Percentiles rank a stretch among this genome's conserved stretches.
Evolutionary conservation across 208 protist genomes (phyloP).

Genomic region (Trypanosoma avium): DNA sequence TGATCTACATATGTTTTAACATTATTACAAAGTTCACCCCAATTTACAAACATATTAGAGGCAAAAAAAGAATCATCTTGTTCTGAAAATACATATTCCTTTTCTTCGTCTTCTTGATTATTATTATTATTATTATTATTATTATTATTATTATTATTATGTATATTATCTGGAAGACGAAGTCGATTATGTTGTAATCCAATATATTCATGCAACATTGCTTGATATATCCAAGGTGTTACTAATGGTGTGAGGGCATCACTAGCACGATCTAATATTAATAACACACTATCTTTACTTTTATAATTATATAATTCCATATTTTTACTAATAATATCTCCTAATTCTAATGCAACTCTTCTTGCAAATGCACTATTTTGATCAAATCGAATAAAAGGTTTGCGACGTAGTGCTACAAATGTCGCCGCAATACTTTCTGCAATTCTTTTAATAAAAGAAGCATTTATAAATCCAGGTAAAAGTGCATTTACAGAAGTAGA

Average conservation of each 20-base stretch:
- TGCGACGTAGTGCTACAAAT: conserved; percentile 73
- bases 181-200: conserved; percentile 94
- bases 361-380: conserved; percentile 58
- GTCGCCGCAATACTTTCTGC: conserved; percentile 75
- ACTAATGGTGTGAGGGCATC: conserved; percentile 97
- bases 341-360: conserved; percentile 74
- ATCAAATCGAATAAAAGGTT: conserved; percentile 74
- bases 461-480: conserved; percentile 31
- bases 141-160: too few relatives aligned
- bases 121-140: too few relatives aligned
- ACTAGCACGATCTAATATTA: conserved; percentile 82
- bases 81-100: conserved; percentile 84
- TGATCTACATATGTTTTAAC: conserved; percentile 94
- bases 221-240: conserved; percentile 99
- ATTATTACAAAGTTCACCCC: conserved; percentile 96
- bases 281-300: conserved; percentile 51
- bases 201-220: conserved; percentile 98
- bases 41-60: conserved; percentile 96
- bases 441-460: conserved; percentile 34
- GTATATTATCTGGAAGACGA: conserved; percentile 38
- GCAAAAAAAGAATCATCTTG: conserved; percentile 95
- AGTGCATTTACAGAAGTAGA: conserved; percentile 48
- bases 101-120: conserved; percentile 23
- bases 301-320: conserved; percentile 88
- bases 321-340: conserved; percentile 70